Evolutionary conservation across 345 rosid species (phyloP).

Genomic region (Salix suchowensis): DNA sequence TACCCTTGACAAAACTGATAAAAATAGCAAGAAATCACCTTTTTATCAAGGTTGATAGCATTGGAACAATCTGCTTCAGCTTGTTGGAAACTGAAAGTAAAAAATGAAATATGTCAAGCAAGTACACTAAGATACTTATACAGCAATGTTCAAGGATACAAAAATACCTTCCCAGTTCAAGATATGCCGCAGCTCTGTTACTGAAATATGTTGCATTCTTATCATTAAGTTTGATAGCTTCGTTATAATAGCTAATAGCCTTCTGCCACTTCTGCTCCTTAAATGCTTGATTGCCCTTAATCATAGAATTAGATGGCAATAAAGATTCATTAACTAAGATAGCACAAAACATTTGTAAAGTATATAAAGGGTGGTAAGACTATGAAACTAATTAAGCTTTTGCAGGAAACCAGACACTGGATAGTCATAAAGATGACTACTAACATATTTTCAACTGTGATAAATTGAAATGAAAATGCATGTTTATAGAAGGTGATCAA

Average conservation of each 20-base stretch:
- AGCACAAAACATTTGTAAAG: neutral
- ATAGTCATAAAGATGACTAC: neutral
- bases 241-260: conserved; percentile 73
- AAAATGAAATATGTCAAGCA: conserved; percentile 11
- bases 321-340: neutral
- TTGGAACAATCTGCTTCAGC: conserved; percentile 86
- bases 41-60: conserved; percentile 81
- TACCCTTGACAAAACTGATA: neutral
- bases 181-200: conserved; percentile 97
- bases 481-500: neutral
- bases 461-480: neutral
- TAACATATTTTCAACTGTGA: neutral
- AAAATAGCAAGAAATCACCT: conserved; percentile 44
- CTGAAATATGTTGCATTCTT: conserved; percentile 85
- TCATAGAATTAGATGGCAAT: neutral
- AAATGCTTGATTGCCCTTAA: conserved; percentile 88
- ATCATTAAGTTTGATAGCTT: conserved; percentile 76
- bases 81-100: conserved; percentile 61
- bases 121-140: neutral
- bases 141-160: neutral
- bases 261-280: conserved; percentile 84
- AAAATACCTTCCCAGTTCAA: conserved; percentile 64
- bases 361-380: neutral
- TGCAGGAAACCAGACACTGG: neutral
- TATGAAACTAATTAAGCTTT: neutral